phyloP scores from a whole-genome alignment of 306 rosid species.

The Vigna hirtella region DNA sequence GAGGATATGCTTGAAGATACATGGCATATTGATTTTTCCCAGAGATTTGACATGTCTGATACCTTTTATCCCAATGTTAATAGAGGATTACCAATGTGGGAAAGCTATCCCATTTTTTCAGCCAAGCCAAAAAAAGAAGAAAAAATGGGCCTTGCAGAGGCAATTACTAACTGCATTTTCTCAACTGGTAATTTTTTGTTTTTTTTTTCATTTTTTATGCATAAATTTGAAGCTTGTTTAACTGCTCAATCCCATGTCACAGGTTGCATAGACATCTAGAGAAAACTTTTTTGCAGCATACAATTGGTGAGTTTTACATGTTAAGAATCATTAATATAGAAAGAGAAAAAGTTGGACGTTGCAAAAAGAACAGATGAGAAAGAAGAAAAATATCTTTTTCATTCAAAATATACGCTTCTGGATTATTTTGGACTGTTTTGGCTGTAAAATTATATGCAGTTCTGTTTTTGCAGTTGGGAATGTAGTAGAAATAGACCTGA shows the following conservation, averaged over 20 bases:
- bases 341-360: too few species aligned
- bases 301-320: constrained; percentile 76
- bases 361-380: too few species aligned
- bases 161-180: constrained; percentile 88
- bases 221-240: constrained; percentile 40
- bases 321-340: not conserved
- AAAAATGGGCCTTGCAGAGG: constrained; percentile 92
- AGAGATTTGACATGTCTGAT: constrained; percentile 79
- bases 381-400: too few species aligned
- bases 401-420: too few species aligned
- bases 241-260: constrained; percentile 45
- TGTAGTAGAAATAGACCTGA: too few species aligned
- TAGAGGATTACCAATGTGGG: constrained; percentile 88
- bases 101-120: constrained; percentile 75
- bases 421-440: too few species aligned
- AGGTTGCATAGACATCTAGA: constrained; percentile 96
- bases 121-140: constrained; percentile 90
- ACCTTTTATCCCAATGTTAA: constrained; percentile 69
- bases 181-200: constrained; percentile 67
- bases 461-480: too few species aligned
- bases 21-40: constrained; percentile 82
- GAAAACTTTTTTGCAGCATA: constrained; percentile 94
- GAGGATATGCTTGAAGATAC: constrained; percentile 97
- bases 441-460: too few species aligned
- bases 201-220: constrained; percentile 34